phyloP scores from a whole-genome alignment of 2,329 filamentous ascomycete species.

The Plenodomus lindquistii region DNA sequence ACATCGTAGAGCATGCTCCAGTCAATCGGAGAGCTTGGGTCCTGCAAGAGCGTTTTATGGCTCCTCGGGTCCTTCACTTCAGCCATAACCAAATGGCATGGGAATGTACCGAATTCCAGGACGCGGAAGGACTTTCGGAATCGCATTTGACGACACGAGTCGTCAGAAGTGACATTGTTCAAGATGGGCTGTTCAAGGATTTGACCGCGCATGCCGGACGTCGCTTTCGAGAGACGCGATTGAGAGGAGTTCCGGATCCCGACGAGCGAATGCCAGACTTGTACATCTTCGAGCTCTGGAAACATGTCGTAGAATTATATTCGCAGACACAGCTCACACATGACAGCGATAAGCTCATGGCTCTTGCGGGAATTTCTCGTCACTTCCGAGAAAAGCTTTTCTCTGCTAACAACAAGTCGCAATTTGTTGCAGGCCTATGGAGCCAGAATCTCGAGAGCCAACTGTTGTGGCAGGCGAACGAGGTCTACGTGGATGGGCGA shows the following conservation, averaged over 20 bases:
- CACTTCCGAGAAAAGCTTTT: slow-evolving; percentile 3
- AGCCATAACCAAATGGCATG: slow-evolving; percentile 21
- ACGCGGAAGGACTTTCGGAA: slow-evolving; percentile 8
- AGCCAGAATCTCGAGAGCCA: slow-evolving; percentile 15
- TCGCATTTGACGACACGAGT: neutral
- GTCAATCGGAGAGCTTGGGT: slow-evolving; percentile 30
- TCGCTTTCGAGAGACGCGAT: slow-evolving; percentile 2
- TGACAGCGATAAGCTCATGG: slow-evolving; percentile 17
- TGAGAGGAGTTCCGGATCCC: slow-evolving; percentile 1
- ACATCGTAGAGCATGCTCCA: slow-evolving; percentile 14
- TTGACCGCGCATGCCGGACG: neutral
- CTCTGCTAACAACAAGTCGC: neutral
- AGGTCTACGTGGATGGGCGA: neutral
- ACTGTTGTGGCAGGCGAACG: slow-evolving; percentile 19
- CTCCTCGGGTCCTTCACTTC: slow-evolving; percentile 27
- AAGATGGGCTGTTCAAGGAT: slow-evolving; percentile 7
- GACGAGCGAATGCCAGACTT: slow-evolving; percentile 6
- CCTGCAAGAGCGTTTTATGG: slow-evolving; percentile 25
- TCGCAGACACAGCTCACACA: slow-evolving; percentile 11
- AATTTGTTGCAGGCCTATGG: slow-evolving; percentile 27
- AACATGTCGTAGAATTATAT: slow-evolving; percentile 19
- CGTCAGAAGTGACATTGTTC: neutral
- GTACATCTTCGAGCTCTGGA: slow-evolving; percentile 15
- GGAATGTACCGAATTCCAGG: slow-evolving; percentile 20
- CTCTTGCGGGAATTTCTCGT: slow-evolving; percentile 18